A percentile compares a stretch with the other conserved stretches of the same genome.
Evolutionary conservation across 768 basidiomycete species (phyloP).

Genomic region (Rhizopogon vesiculosus): DNA sequence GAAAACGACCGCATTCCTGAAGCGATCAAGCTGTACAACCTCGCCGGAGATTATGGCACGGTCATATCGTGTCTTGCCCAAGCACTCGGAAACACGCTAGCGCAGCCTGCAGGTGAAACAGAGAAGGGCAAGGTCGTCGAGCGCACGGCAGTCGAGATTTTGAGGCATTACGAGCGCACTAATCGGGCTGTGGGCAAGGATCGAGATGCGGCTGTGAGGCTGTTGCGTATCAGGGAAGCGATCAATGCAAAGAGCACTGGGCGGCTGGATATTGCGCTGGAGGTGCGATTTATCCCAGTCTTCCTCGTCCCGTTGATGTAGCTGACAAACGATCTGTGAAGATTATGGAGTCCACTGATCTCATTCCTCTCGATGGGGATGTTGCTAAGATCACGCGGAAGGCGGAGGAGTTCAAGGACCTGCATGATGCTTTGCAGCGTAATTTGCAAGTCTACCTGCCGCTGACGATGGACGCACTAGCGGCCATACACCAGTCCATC

Average conservation of each 20-base stretch:
- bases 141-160: slow-evolving; percentile 70
- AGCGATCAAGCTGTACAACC: slow-evolving; percentile 93
- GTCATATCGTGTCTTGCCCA: slow-evolving; percentile 86
- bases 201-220: slow-evolving; percentile 65
- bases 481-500: slow-evolving; percentile 70
- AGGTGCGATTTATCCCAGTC: slow-evolving; percentile 43
- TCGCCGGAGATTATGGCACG: slow-evolving; percentile 85
- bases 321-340: slow-evolving; percentile 21
- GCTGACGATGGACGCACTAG: slow-evolving; percentile 89
- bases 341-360: slow-evolving; percentile 83
- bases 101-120: slow-evolving; percentile 46
- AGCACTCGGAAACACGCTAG: slow-evolving; percentile 80
- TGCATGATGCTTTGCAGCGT: slow-evolving; percentile 82
- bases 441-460: slow-evolving; percentile 87
- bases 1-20: slow-evolving; percentile 83
- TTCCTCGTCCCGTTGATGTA: not conserved
- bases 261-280: slow-evolving; percentile 71
- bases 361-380: slow-evolving; percentile 85
- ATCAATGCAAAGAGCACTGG: slow-evolving; percentile 70
- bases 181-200: slow-evolving; percentile 70
- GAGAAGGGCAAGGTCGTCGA: slow-evolving; percentile 68
- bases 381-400: slow-evolving; percentile 78
- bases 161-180: slow-evolving; percentile 75
- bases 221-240: slow-evolving; percentile 80
- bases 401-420: slow-evolving; percentile 85